phyloP scores from a whole-genome alignment of 345 rosid species.

The Lepidium aucheri region DNA sequence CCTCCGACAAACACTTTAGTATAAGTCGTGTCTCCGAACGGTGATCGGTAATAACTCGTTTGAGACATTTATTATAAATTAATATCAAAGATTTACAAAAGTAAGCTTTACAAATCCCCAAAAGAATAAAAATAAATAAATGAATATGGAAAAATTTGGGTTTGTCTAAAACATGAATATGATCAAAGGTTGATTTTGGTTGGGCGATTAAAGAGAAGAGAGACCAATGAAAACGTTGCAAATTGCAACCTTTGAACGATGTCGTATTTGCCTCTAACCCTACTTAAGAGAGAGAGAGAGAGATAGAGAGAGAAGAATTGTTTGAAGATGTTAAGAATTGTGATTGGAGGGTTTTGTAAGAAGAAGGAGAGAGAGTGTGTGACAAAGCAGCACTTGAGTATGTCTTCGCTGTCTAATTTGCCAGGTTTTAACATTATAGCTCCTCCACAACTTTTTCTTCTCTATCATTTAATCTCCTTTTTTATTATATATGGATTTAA shows the following conservation, averaged over 20 bases:
- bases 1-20: slow-evolving; percentile 95
- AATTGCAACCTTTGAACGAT: slow-evolving; percentile 20
- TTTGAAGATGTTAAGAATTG: neutral
- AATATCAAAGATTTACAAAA: neutral
- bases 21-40: slow-evolving; percentile 89
- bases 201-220: slow-evolving; percentile 5
- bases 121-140: neutral
- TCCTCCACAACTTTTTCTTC: slow-evolving; percentile 38
- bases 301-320: slow-evolving; percentile 13
- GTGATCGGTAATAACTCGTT: slow-evolving; percentile 56
- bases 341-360: slow-evolving; percentile 31
- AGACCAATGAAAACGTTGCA: slow-evolving; percentile 27
- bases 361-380: slow-evolving; percentile 35
- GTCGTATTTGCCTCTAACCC: slow-evolving; percentile 14
- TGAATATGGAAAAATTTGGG: neutral
- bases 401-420: slow-evolving; percentile 47
- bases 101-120: neutral
- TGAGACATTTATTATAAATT: slow-evolving; percentile 11
- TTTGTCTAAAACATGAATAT: slow-evolving; percentile 1
- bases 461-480: neutral
- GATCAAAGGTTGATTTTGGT: slow-evolving; percentile 28
- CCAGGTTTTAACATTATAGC: slow-evolving; percentile 41
- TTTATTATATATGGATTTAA: too few relatives aligned
- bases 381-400: slow-evolving; percentile 42
- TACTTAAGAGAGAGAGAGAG: slow-evolving; percentile 3